Base-by-base conservation (phyloP, 2,329 filamentous ascomycete species). In the Alternaria sp. region DNA sequence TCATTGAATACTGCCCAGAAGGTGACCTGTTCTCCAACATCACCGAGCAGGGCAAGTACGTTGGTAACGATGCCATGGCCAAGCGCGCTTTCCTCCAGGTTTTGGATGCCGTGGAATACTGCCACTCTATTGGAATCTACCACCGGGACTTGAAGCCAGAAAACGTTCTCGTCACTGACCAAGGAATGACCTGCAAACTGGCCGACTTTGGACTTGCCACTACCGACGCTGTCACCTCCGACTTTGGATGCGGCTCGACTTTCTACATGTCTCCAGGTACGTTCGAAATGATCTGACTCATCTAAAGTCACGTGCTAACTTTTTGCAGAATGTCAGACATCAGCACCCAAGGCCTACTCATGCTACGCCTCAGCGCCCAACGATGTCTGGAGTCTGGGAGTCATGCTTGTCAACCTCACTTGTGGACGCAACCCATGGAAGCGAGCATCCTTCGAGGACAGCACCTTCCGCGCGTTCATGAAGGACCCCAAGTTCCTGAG, bases 261-360 rank as follows among this genome's bases (percentile, higher is more conserved):
- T 98, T 98, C 77, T 99, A 99, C 84, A 99, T 98, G 96, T 97
- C 94, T 78, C 96, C 96, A 88, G 95, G 95, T 97, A 91, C 81
- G 88, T 84, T 68, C 70, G 72, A 74, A 75, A 12, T 15, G 67
- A 46, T 10, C 41, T 37, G 21, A 28, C 18, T 49, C 43, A 30
- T 23, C 5, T 43, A 12, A 20, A 57, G 60, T 69, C 67, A 67
- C 65, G 65, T 71, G 72, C 70, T 77, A 71, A 77, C 58, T 11
- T 33, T 66, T 56, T 69, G 58, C 81, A 97, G 96, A 99, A 88
- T 99, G 96, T 79, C 89, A 97, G 81, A 92, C 93, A 74, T 87
- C 90, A 61, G 86, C 86, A 82, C 90, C 84, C 75, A 89, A 87
- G 87, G 88, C 85, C 81, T 86, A 86, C 78, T 85, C 91, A 28